These are phyloP conservation scores for Suillus lakei DNA, from an alignment of 768 basidiomycete genomes.

Conservation along the genomic window DNA sequence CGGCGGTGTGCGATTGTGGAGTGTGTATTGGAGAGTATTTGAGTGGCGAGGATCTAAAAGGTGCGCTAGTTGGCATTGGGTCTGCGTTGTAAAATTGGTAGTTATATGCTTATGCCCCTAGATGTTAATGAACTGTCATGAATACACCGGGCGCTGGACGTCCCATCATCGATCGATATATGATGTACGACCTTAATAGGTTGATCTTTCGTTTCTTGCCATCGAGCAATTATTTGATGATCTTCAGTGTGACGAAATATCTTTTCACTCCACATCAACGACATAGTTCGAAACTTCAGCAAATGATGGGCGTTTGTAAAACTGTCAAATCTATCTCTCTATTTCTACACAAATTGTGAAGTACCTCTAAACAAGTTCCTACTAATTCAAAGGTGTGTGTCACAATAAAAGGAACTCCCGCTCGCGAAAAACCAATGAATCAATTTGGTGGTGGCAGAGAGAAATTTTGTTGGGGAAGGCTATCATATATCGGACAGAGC, in stretches of 20 bases:
- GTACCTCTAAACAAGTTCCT: not conserved
- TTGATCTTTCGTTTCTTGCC: not conserved
- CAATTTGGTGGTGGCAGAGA: not conserved
- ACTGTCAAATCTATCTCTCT: not conserved
- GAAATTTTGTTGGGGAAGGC: slow-evolving; percentile 5
- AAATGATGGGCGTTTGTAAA: slow-evolving; percentile 12
- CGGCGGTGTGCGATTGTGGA: slow-evolving; percentile 69
- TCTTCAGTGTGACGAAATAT: too few species aligned
- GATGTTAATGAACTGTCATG: not conserved
- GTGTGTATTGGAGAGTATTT: slow-evolving; percentile 54
- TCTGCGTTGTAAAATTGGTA: not conserved
- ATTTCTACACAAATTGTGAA: not conserved
- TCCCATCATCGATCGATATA: not conserved
- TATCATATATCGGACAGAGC: slow-evolving; percentile 1
- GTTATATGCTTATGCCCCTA: not conserved
- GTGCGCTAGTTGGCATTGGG: not conserved
- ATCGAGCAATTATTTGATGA: too few species aligned
- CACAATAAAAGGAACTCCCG: not conserved
- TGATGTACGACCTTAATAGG: not conserved
- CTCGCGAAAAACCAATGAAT: not conserved
- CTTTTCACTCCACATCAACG: not conserved
- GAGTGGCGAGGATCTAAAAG: not conserved
- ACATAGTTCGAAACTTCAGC: not conserved
- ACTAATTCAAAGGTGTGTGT: not conserved
- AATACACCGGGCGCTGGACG: not conserved